Evolutionary conservation across 2,329 filamentous ascomycete species (phyloP).

Genomic region (Verruconis gallopava): DNA sequence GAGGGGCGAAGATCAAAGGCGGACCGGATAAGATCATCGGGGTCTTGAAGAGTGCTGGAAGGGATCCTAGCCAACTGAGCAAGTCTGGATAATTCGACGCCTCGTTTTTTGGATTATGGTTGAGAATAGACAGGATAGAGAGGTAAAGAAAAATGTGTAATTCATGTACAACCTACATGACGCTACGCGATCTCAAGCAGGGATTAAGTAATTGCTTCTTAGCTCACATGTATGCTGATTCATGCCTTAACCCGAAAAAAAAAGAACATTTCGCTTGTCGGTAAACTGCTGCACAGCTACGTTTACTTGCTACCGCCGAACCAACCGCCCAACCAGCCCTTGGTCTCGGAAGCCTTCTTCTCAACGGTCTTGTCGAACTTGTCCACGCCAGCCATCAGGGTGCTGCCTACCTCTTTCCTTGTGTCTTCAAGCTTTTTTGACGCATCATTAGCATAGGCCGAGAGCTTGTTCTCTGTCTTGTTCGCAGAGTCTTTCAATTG

Average conservation of each 20-base stretch:
- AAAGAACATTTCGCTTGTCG: too few relatives aligned
- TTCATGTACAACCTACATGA: too few relatives aligned
- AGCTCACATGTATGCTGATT: constrained; percentile 11
- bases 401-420: constrained; percentile 47
- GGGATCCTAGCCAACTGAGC: too few relatives aligned
- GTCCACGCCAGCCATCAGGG: constrained; percentile 47
- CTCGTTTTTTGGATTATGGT: too few relatives aligned
- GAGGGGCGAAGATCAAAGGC: background rate
- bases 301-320: constrained; percentile 52
- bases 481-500: constrained; percentile 37
- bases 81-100: too few relatives aligned
- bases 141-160: too few relatives aligned
- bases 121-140: too few relatives aligned
- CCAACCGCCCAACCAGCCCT: constrained; percentile 74
- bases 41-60: background rate
- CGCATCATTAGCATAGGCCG: constrained; percentile 39
- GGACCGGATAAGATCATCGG: background rate
- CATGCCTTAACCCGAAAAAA: too few relatives aligned
- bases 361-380: constrained; percentile 74
- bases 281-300: too few relatives aligned
- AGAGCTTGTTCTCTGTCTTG: constrained; percentile 50
- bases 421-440: constrained; percentile 50
- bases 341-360: constrained; percentile 65
- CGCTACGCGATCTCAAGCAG: too few relatives aligned
- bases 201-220: background rate